Percentiles rank a stretch among this genome's conserved stretches.
Evolutionary conservation across 768 basidiomycete genomes (phyloP).

Genomic region (Mycena crocata): DNA sequence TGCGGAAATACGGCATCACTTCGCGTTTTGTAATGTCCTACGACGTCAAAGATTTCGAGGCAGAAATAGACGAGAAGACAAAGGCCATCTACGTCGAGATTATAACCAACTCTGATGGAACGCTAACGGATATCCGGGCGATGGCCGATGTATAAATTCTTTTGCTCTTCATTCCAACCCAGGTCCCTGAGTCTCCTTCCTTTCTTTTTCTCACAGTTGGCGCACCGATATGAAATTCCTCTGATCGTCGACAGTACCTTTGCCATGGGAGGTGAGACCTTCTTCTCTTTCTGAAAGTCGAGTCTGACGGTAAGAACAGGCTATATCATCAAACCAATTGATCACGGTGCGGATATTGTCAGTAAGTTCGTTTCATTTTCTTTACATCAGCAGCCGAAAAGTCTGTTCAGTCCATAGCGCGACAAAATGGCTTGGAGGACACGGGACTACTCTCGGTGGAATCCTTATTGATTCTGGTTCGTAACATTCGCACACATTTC

Average conservation of each 20-base stretch:
- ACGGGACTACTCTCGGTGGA: slow-evolving; percentile 66
- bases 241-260: slow-evolving; percentile 68
- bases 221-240: slow-evolving; percentile 61
- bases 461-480: slow-evolving; percentile 57
- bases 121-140: slow-evolving; percentile 58
- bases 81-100: slow-evolving; percentile 63
- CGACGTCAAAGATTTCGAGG: slow-evolving; percentile 53
- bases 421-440: slow-evolving; percentile 70
- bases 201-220: slow-evolving; percentile 46
- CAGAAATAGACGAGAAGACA: slow-evolving; percentile 63
- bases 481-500: neutral
- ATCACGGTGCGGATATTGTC: slow-evolving; percentile 61
- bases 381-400: slow-evolving; percentile 31
- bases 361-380: slow-evolving; percentile 34
- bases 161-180: neutral
- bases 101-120: slow-evolving; percentile 66
- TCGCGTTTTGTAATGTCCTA: slow-evolving; percentile 56
- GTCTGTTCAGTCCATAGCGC: slow-evolving; percentile 56
- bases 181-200: neutral
- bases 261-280: slow-evolving; percentile 51
- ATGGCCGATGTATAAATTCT: slow-evolving; percentile 55
- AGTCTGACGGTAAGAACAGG: neutral
- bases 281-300: neutral
- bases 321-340: slow-evolving; percentile 63
- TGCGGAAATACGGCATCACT: slow-evolving; percentile 55